Base-by-base conservation (phyloP, 2,329 filamentous ascomycete genomes). In the Trichoderma sp. region DNA sequence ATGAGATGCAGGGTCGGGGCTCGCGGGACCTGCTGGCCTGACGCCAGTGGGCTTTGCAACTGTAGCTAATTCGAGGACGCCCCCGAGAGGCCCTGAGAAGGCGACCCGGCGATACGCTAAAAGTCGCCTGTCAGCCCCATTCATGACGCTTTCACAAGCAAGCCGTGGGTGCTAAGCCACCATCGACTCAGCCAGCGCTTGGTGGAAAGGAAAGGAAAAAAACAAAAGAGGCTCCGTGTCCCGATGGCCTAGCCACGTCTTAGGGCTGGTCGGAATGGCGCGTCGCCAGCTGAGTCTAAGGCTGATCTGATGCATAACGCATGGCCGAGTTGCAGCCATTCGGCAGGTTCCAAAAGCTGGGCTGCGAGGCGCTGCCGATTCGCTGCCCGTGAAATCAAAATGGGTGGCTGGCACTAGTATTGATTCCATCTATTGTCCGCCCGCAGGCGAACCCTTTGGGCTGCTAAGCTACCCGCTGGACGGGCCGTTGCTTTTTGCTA, bases 81-180 rank as follows among this genome's bases (percentile, higher is more conserved):
- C 35, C 49, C 49, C 31, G 27, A 55, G 19, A 37, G 63, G 52
- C 35, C 52, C 63, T 49, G 55, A 53, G 64, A 60, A 40, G 64
- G 64, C 64, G 64, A 31, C 56, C 40, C 56, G 16, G 56, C 29
- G 64, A 68, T 29, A 53, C 64, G 64, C 64, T 68, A 68, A 67
- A 49, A 40, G 35, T 8, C 59, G 40, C 64, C 33, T 31, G 43
- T 68, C 40, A 68, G 64, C 64, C 64, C 64, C 64, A 68, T 60
- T 29, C 56, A 31, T 60, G 64, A 68, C 64, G 43, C 40, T 27
- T 68, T 60, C 40, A 68, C 55, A 43, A 60, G 64, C 31, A 67
- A 31, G n/a, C 29, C 47, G 27, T n/a, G 55, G 27, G 37, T 24
- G 62, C 62, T 66, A 66, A 66, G 64, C 64, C 64, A 58, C 64